Evolutionary conservation across 768 basidiomycete species (phyloP).

Genomic region (Suillus alpinus): DNA sequence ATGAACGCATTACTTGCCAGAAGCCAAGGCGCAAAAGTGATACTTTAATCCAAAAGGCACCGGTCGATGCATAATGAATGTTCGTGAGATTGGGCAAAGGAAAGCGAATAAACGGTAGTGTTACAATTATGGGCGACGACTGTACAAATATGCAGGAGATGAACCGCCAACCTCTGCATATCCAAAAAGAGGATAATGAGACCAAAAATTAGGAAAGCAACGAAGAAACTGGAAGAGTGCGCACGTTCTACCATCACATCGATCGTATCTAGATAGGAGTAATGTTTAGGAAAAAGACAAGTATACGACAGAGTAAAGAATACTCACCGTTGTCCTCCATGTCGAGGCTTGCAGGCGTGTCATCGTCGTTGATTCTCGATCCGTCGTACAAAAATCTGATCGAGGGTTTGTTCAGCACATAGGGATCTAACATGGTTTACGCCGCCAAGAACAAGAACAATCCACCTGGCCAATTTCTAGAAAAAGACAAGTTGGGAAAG

Average conservation of each 20-base stretch:
- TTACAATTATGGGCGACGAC: constrained; percentile 12
- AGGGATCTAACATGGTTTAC: background rate
- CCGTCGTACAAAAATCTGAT: constrained; percentile 93
- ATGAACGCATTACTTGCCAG: background rate
- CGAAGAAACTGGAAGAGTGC: constrained; percentile 27
- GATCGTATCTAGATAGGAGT: constrained; percentile 64
- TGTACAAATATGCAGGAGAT: constrained; percentile 10
- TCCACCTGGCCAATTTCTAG: background rate
- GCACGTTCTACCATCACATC: constrained; percentile 97
- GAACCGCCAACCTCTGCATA: constrained; percentile 46
- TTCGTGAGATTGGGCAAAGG: background rate
- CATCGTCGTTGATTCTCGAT: constrained; percentile 78
- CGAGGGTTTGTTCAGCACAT: background rate
- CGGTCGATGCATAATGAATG: background rate
- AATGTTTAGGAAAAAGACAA: constrained; percentile 2
- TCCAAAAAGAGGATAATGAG: constrained; percentile 1
- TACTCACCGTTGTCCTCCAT: constrained; percentile 85
- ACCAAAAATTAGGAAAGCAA: constrained; percentile 7
- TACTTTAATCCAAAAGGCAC: background rate
- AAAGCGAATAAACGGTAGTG: constrained; percentile 7
- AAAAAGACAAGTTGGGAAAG: background rate
- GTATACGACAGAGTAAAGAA: constrained; percentile 3
- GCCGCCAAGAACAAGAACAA: background rate
- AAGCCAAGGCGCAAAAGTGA: background rate
- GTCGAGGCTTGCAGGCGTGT: constrained; percentile 79